Evolutionary conservation across 306 rosid genomes (phyloP).

Genomic region (Comarum palustre): DNA sequence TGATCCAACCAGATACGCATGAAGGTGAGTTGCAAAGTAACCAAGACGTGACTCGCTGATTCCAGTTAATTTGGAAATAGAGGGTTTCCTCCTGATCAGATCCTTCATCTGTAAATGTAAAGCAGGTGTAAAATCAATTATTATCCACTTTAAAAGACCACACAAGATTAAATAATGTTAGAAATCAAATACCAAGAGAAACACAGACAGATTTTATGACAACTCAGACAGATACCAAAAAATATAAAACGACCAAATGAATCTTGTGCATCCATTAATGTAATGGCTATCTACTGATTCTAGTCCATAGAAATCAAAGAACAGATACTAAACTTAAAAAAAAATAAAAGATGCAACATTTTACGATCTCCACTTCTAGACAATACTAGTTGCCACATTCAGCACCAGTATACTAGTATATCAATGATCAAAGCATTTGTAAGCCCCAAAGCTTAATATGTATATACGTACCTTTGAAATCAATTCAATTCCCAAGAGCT

Average conservation of each 20-base stretch:
- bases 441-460: too few relatives aligned
- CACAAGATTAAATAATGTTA: neutral
- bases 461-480: slow-evolving; percentile 71
- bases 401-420: neutral
- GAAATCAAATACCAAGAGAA: neutral
- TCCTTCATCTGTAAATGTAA: slow-evolving; percentile 63
- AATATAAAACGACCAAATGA: neutral
- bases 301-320: neutral
- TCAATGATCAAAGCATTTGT: neutral
- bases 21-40: slow-evolving; percentile 87
- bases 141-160: neutral
- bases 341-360: neutral
- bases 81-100: slow-evolving; percentile 69
- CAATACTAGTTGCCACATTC: neutral
- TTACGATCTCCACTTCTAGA: neutral
- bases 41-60: slow-evolving; percentile 82
- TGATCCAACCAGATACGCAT: slow-evolving; percentile 80
- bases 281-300: neutral
- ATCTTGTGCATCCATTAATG: neutral
- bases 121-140: slow-evolving; percentile 10
- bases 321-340: neutral
- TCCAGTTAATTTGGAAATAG: slow-evolving; percentile 85
- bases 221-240: neutral
- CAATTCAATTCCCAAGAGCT: slow-evolving; percentile 80
- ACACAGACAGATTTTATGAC: neutral